Percentiles rank a stretch among this genome's conserved stretches.
Evolutionary conservation across 139 green algal species (phyloP).

Genomic region (Haematococcus sp.): DNA sequence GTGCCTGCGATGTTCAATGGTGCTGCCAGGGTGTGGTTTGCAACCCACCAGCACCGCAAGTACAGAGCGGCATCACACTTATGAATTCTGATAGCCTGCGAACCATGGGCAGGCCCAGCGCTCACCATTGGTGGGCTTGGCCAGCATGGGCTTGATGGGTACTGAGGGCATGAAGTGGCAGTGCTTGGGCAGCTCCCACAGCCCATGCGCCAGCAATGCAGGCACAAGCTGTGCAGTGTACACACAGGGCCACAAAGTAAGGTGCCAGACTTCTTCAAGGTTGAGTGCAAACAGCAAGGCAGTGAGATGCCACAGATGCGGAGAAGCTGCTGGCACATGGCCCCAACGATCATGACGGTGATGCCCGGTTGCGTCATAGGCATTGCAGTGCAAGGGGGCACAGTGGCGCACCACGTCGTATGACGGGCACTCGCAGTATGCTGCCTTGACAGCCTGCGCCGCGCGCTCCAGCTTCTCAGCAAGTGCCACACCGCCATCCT

Average conservation of each 20-base stretch:
- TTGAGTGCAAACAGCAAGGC: background rate
- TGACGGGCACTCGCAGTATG: constrained; percentile 86
- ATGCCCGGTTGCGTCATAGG: no score
- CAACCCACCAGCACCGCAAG: no score
- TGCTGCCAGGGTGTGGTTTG: no score
- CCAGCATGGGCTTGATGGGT: constrained; percentile 92
- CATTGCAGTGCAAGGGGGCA: no score
- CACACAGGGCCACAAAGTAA: background rate
- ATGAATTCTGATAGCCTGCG: no score
- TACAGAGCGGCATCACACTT: no score
- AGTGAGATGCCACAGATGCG: no score
- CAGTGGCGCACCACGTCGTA: constrained; percentile 67
- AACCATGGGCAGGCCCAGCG: background rate
- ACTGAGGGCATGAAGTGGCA: constrained; percentile 85
- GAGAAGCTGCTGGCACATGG: no score
- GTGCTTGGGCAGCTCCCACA: constrained; percentile 59
- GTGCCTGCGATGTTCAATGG: no score
- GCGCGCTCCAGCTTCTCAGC: constrained; percentile 71
- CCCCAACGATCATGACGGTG: no score
- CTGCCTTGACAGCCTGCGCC: constrained; percentile 71
- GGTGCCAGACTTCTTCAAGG: background rate
- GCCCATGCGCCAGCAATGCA: constrained; percentile 68
- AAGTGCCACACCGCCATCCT: constrained; percentile 30
- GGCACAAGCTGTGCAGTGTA: constrained; percentile 85
- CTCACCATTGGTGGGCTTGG: constrained; percentile 84